Conservation (phyloP, 2,329 filamentous ascomycete species). For the Celoporthe dispersa region DNA sequence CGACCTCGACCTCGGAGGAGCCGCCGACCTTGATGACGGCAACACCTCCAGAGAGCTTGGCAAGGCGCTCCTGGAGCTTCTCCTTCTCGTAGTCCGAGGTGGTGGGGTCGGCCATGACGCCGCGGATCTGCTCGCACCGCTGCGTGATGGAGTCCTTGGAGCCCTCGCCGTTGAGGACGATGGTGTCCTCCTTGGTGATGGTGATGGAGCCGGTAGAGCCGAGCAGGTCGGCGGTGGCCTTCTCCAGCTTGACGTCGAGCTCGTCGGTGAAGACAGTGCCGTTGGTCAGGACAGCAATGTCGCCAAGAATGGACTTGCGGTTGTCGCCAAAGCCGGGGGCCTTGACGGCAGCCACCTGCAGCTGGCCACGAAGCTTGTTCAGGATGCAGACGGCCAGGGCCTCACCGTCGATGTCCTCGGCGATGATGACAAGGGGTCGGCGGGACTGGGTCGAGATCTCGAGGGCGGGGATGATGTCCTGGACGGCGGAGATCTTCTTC, state of each 20-base stretch:
- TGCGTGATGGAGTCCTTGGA: constrained; percentile 91
- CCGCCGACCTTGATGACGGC: constrained; percentile 99
- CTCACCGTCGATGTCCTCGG: constrained; percentile 98
- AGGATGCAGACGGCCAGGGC: constrained; percentile 98
- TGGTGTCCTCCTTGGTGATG: constrained; percentile 99
- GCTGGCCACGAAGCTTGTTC: constrained; percentile 99
- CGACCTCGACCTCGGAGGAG: constrained; percentile 96
- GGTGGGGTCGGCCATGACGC: constrained; percentile 89
- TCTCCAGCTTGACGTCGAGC: constrained; percentile 98
- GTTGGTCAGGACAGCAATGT: constrained; percentile 94
- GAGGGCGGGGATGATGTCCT: constrained; percentile 97
- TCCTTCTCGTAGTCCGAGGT: constrained; percentile 99
- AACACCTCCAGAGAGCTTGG: constrained; percentile 98
- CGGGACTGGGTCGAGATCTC: constrained; percentile 96
- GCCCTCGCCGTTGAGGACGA: constrained; percentile 95
- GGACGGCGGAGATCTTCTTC: constrained; percentile 99
- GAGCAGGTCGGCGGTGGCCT: constrained; percentile 93
- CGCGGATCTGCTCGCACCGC: constrained; percentile 98
- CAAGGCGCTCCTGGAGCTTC: constrained; percentile 99
- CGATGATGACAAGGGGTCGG: constrained; percentile 96
- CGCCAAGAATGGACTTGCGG: constrained; percentile 98
- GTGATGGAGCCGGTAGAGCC: constrained; percentile 97
- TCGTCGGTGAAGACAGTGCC: constrained; percentile 97
- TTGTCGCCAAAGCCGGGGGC: constrained; percentile 99
- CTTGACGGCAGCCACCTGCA: constrained; percentile 98